These are phyloP conservation scores for Saccharomycopsis phalli DNA, from an alignment of 1,139 yeast species.

Conservation along the genomic window DNA sequence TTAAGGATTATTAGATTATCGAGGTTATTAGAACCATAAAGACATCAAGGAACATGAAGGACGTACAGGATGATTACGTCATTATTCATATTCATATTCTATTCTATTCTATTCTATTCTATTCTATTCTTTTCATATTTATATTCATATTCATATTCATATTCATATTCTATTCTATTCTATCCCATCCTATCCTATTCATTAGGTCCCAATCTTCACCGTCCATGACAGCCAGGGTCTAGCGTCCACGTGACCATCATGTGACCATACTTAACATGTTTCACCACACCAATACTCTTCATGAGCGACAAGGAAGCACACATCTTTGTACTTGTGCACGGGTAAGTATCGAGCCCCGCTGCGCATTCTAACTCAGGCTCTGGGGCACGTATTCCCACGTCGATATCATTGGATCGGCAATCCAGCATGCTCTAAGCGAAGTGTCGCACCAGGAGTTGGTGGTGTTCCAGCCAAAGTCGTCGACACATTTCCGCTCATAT, in stretches of 20 bases:
- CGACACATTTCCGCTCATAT: slow-evolving; percentile 68
- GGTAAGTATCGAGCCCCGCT: not conserved
- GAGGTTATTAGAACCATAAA: too few relatives aligned
- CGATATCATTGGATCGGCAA: slow-evolving; percentile 13
- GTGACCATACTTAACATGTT: not conserved
- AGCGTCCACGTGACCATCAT: not conserved
- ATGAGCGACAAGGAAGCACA: not conserved
- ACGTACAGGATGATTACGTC: too few relatives aligned
- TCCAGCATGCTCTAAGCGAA: slow-evolving; percentile 18
- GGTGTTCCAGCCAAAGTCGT: slow-evolving; percentile 59
- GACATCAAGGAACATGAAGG: too few relatives aligned
- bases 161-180: too few relatives aligned
- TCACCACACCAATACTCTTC: not conserved
- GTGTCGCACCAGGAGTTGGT: slow-evolving; percentile 34
- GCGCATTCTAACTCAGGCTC: slow-evolving; percentile 30
- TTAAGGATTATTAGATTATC: too few relatives aligned
- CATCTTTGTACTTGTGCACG: not conserved
- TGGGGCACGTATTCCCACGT: slow-evolving; percentile 30
- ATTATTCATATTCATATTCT: too few relatives aligned
- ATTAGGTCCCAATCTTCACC: too few relatives aligned
- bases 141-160: too few relatives aligned
- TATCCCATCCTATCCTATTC: too few relatives aligned
- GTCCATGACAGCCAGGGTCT: too few relatives aligned
- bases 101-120: too few relatives aligned
- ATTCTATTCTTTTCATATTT: too few relatives aligned